Base-by-base conservation (phyloP, 1,284 basidiomycete species). In the Meira nashicola region DNA sequence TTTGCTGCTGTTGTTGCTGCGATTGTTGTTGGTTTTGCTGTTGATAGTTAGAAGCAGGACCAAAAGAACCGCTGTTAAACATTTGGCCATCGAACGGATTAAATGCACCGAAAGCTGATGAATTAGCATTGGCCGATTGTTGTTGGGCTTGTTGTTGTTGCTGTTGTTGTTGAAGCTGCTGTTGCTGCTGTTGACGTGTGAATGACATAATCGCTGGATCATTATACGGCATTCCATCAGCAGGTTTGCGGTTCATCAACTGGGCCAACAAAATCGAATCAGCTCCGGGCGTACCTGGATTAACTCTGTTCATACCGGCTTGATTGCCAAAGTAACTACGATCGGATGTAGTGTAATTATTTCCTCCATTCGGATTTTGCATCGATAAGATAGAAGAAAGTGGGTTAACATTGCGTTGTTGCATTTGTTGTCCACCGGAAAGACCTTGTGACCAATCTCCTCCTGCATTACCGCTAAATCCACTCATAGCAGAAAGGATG, bases 161-260 rank as follows among this genome's bases (percentile, higher is more conserved):
- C 59, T 58, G 43, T 25, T 40, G 49, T n/a, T 59, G 58, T 41
- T 52, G 57, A 11, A 68, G 68, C 39, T 57, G 61, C 23, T 64
- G 65, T 47, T 64, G 63, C 15, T 65, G 55, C 63, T 71, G 71
- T 19, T 64, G 62, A 19, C 71, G 65, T 14, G 59, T 63, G 63
- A 72, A 63, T 38, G 66, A 68, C 70, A 73, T 70, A 58, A 73
- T 70, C 17, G 71, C 71, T 7, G 71, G 70, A 43, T 73, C 71
- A 19, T 23, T 17, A 48, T 54, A 60, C 12, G 54, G 59, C 44
- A 56, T 25, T 17, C 17, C 54, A 11, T 25, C 52, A 17, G 56
- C 23, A 57, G 40, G 60, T 57, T 10, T 61, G 60, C 12, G 62
- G 21, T 60, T 68, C 65, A 44, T 68, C 65, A 41, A 66, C 39